These are phyloP conservation scores for Penicillium malachiteum DNA, from an alignment of 495 filamentous ascomycete genomes.

Conservation along the genomic window DNA sequence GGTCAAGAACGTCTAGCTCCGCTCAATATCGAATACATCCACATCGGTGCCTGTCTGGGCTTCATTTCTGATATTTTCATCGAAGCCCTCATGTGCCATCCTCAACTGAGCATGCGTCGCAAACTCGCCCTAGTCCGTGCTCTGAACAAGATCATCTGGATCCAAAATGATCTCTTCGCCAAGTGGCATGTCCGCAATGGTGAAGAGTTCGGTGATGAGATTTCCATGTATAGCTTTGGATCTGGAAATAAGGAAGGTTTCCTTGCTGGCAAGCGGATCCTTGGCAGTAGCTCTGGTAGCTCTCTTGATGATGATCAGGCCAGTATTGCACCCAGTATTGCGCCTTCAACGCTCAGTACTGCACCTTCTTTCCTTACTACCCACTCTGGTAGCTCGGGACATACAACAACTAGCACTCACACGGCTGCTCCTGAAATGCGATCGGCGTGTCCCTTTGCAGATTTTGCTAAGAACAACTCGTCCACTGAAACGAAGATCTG, in stretches of 20 bases:
- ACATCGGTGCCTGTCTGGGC: constrained; percentile 65
- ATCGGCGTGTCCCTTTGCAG: constrained; percentile 40
- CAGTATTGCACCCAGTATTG: constrained; percentile 25
- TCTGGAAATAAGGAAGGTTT: constrained; percentile 69
- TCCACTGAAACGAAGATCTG: constrained; percentile 41
- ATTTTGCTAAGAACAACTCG: constrained; percentile 18
- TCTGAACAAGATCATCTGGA: constrained; percentile 62
- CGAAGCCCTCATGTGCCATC: constrained; percentile 71
- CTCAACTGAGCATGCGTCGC: constrained; percentile 56
- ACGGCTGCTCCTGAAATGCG: neutral
- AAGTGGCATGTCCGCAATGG: constrained; percentile 72
- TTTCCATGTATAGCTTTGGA: constrained; percentile 47
- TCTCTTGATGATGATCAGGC: constrained; percentile 36
- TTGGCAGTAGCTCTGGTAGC: constrained; percentile 35
- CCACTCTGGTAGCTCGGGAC: neutral
- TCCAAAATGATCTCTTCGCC: constrained; percentile 77
- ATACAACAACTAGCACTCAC: too few relatives aligned
- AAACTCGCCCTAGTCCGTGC: constrained; percentile 70
- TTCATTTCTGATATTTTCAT: constrained; percentile 73
- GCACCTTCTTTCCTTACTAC: neutral
- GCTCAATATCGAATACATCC: constrained; percentile 73
- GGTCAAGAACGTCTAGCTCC: constrained; percentile 62
- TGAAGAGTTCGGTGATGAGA: constrained; percentile 65
- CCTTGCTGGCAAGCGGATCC: constrained; percentile 49
- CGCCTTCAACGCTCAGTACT: constrained; percentile 14